Conservation (phyloP, 331 rosid species). For the Stylosanthes scabra region DNA sequence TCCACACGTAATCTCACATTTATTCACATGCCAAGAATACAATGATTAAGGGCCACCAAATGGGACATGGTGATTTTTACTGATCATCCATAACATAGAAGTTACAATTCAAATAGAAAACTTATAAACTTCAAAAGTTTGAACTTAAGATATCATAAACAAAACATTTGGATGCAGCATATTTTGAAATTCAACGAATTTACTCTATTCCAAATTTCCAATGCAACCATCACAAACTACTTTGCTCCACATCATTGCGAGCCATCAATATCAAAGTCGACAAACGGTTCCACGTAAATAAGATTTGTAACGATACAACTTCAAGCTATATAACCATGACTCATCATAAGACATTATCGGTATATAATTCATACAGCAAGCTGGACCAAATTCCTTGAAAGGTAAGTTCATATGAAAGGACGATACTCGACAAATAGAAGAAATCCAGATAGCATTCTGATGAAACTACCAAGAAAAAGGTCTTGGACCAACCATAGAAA, state of each 20-base stretch:
- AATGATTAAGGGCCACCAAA: background rate
- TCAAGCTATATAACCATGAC: background rate
- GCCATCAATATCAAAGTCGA: constrained; percentile 12
- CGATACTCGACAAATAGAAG: background rate
- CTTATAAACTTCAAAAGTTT: background rate
- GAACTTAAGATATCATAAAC: constrained; percentile 20
- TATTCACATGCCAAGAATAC: constrained; percentile 29
- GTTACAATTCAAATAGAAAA: constrained; percentile 8
- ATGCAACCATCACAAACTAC: constrained; percentile 26
- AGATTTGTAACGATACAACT: constrained; percentile 4
- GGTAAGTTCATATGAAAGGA: background rate
- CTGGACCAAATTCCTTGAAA: constrained; percentile 21
- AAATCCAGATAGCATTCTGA: background rate
- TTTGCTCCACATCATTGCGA: background rate
- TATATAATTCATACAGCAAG: constrained; percentile 11
- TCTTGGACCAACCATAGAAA: background rate
- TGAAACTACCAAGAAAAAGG: background rate
- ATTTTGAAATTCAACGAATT: constrained; percentile 16
- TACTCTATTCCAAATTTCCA: constrained; percentile 8
- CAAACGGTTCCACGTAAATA: background rate
- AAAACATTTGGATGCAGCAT: constrained; percentile 2
- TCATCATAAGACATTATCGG: background rate
- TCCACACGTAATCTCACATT: constrained; percentile 11
- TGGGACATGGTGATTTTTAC: constrained; percentile 20
- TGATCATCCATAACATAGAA: constrained; percentile 10